Percentiles rank a stretch among this genome's conserved stretches.
phyloP scores from a whole-genome alignment of 371 early-diverging fungal genomes.

The Mucor saturninus region DNA sequence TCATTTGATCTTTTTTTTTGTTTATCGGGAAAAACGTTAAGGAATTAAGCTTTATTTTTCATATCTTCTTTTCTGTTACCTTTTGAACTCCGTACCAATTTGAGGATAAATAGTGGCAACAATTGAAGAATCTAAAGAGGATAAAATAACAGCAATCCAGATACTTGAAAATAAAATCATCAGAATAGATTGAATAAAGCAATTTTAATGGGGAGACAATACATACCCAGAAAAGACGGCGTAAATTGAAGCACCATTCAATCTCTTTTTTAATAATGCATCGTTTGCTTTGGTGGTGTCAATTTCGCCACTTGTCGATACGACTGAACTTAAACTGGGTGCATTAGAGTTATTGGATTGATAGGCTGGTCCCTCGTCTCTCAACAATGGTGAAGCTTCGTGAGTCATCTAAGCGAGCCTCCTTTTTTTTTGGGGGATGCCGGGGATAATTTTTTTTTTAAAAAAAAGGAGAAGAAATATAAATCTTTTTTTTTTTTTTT shows the following conservation, averaged over 20 bases:
- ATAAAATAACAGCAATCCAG: conserved; percentile 61
- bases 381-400: conserved; percentile 40
- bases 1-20: conserved; percentile 43
- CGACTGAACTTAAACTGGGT: conserved; percentile 18
- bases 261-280: conserved; percentile 37
- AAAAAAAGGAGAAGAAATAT: neutral
- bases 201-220: no score
- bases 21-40: neutral
- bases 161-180: conserved; percentile 26
- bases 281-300: conserved; percentile 18
- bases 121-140: conserved; percentile 80
- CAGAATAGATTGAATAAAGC: neutral
- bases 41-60: neutral
- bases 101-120: conserved; percentile 81
- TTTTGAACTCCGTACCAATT: conserved; percentile 78
- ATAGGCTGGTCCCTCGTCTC: conserved; percentile 7
- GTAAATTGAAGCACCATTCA: conserved; percentile 43
- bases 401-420: conserved; percentile 9
- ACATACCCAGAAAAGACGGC: conserved; percentile 44
- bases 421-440: neutral
- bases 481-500: neutral
- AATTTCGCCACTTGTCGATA: conserved; percentile 9
- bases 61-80: conserved; percentile 23
- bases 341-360: conserved; percentile 8
- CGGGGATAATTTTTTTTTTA: neutral